Base-by-base conservation (phyloP, 495 filamentous ascomycete genomes). In the Clohesyomyces aquaticus region DNA sequence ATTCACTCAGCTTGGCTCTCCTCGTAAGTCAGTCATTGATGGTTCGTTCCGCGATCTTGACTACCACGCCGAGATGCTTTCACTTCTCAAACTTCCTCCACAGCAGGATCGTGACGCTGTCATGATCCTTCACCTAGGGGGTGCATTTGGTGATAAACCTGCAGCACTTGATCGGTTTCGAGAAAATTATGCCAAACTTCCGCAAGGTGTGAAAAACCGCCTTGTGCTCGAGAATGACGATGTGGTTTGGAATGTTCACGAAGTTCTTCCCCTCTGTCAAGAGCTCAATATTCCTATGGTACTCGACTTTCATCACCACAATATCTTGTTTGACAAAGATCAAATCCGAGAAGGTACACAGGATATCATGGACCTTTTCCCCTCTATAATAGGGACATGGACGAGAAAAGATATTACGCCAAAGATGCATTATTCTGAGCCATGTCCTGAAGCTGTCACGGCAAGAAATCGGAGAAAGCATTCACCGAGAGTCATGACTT, bases 381-480 rank as follows among this genome's bases (percentile, higher is more conserved):
- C 86, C 0, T 82, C 87, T 12, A 98, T 98, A 59, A 76, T 83
- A 18, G 87, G 87, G 0, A 97, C 92, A 0, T 98, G 94, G 93
- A 85, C 78, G 6, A 79, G 88, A 16, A 97, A 96, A 73, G 81
- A 83, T 25, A 96, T 96, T 69, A 93, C 82, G 8, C 93, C 91
- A 65, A 98, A 97, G 74, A 96, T 96, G 91, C 94, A 98, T 69
- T 96, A 96, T 75, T 91, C 87, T 29, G 94, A 97, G 71, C 88
- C 87, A 1, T 85, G 82, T 27, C 77, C 88, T 0, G 78, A 84
- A 2, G 91, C 93, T 3, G 84, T 96, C 64, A 96, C 91, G 0
- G 81, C 79, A 0, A 76, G 85, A 3, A 87, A 94, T 66, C 80
- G 93, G 16, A 80, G 93, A 35, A 96, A 96, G 74, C 93, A 97